Base-by-base conservation (phyloP, 257 asterid species). In the Ophiorrhiza pumila region DNA sequence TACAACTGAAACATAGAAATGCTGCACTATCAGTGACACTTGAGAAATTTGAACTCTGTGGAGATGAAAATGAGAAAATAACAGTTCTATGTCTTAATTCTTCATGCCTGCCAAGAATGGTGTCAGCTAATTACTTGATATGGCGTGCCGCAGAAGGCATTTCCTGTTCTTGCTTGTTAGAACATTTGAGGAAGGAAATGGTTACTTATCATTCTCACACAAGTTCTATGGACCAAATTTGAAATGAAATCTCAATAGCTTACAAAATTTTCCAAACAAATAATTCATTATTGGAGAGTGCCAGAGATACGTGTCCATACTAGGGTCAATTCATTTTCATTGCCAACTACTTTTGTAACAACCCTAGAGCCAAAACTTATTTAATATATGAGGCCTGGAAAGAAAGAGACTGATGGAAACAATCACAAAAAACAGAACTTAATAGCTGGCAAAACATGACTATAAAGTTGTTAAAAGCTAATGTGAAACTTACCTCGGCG, bases 401-500 rank as follows among this genome's bases (percentile, higher is more conserved):
- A 20, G 25, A 29, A 45, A 68, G 37, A 27, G 7, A 18, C 27
- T 6, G 55, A 27, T 65, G 20, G 32, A 66, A 65, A 63, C 47
- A 66, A 56, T 31, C n/a, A 42, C 20, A 7, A 34, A 1, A 14
- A 53, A 43, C 43, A 71, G 3, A 57, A 58, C 6, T 27, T 52
- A 18, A 57, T 42, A 5, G 0, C 59, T 12, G 47, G 2, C 2
- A 29, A 17, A 23, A 55, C 47, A 74, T 18, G 5, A 29, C 4
- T 37, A 66, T 27, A 47, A 64, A 41, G 60, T 15, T 74, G 39
- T 25, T 53, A 43, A 53, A n/a, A 25, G 29, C 37, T 69, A 4
- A 68, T 67, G 77, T 41, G n/a, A 34, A 69, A 73, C 88, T 86
- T 32, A 95, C 99, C 97, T 88, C 84, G 87, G 69, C 85, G 80